Percentiles rank a stretch among this genome's conserved stretches.
Conservation (phyloP, 768 basidiomycete genomes). For the Suillus spraguei region DNA sequence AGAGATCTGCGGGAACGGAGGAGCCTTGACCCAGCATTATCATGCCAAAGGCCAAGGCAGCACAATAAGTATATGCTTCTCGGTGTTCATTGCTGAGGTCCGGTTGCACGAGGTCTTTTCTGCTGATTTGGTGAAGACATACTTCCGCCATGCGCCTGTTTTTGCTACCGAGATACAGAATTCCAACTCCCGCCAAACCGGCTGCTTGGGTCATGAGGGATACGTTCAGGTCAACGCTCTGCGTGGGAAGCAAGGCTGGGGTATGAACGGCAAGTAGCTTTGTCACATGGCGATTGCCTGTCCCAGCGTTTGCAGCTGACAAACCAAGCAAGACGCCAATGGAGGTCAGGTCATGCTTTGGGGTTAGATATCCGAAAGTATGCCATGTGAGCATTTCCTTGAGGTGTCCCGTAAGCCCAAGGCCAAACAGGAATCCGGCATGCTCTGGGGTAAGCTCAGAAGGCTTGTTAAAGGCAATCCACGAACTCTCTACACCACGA, state of each 20-base stretch:
- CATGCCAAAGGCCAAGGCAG: conserved; percentile 92
- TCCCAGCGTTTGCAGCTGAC: conserved; percentile 87
- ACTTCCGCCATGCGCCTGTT: conserved; percentile 93
- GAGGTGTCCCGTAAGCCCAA: conserved; percentile 91
- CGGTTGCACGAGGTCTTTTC: conserved; percentile 74
- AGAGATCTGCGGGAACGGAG: conserved; percentile 74
- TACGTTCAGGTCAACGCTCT: conserved; percentile 87
- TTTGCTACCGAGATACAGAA: conserved; percentile 87
- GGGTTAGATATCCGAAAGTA: conserved; percentile 92
- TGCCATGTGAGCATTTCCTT: conserved; percentile 92
- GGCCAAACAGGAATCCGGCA: conserved; percentile 93
- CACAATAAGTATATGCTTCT: conserved; percentile 89
- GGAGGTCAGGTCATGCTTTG: conserved; percentile 94
- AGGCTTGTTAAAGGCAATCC: conserved; percentile 96
- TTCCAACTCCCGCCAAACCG: conserved; percentile 83
- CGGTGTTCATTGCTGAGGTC: conserved; percentile 88
- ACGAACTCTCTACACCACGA: conserved; percentile 82
- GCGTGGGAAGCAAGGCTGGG: conserved; percentile 87
- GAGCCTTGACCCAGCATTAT: conserved; percentile 92
- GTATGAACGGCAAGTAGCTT: conserved; percentile 92
- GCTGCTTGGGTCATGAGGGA: conserved; percentile 89
- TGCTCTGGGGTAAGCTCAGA: conserved; percentile 89
- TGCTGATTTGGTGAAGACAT: conserved; percentile 80
- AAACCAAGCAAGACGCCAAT: conserved; percentile 94
- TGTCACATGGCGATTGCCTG: conserved; percentile 83